Evolutionary conservation across 2,329 filamentous ascomycete species (phyloP), one percentile per base, ranked within the genome.

Genomic region (Epichloe bromicola): DNA sequence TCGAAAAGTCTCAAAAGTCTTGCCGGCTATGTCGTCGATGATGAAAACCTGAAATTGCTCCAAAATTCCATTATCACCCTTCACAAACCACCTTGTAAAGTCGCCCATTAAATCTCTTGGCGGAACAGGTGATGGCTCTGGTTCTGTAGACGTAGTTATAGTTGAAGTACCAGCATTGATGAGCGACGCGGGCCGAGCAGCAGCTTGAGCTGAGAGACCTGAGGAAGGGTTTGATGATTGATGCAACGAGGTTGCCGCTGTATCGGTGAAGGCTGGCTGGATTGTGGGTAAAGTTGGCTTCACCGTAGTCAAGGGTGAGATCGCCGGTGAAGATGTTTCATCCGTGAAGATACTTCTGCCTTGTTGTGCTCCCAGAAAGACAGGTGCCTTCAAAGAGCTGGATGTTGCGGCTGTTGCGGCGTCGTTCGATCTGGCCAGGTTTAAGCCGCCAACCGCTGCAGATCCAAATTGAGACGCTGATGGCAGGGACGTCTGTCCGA

Each of bases 51-150:
- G 62, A 41, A 81, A 75, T 12, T 77, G 69, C 6, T 74, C 67
- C 59, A 81, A 59, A 7, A 81, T 59, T 0, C 78, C 78, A 15
- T 66, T 62, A 51, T 82, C 78, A 34, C 73, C 78, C 12, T 65
- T 62, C 3, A 79, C 74, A 50, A 74, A 74, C 78, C 78, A 82
- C 26, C 67, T 69, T 0, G 74, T 70, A 33, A 81, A 73, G 46
- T 74, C 69, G 6, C 63, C 71, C 57, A 80, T 67, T 2, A 66
- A 58, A 52, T 79, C 74, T 23, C 64, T 60, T 20, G 59, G 59
- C 17, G 61, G 58, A 5, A 19, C 43, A 12, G 42, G 10, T 14
- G 49, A 5, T 39, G 42, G 42, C 20, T 20, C 20, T 3, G 41
- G 7, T 12, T 15, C 11, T 38, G 20, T 3, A 23, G 11, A 5